Conservation (phyloP, 75 land plant genomes). For the Cunninghamia lanceolata region DNA sequence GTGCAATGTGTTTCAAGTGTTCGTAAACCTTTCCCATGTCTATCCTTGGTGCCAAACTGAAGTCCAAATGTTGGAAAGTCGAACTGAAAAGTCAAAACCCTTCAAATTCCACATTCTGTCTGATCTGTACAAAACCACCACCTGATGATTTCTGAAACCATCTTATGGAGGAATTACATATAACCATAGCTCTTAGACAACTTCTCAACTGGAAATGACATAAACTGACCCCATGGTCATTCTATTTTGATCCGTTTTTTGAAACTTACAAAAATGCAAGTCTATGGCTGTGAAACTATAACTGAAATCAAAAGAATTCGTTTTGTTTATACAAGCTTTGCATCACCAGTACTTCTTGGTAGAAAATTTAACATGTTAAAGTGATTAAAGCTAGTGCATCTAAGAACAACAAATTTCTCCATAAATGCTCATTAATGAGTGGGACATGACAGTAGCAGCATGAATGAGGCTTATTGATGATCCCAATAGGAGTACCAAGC, state of each 20-base stretch:
- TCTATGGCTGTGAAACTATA: neutral
- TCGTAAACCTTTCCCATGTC: no score
- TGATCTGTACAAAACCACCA: no score
- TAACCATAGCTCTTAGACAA: no score
- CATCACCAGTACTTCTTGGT: neutral
- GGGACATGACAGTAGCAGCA: conserved; percentile 6
- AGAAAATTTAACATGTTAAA: neutral
- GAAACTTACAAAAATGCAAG: neutral
- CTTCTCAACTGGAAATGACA: no score
- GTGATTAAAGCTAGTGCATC: neutral
- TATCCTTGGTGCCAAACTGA: no score
- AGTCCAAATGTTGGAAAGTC: no score
- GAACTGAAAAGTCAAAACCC: no score
- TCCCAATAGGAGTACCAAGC: neutral
- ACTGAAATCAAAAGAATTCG: neutral
- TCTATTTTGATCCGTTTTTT: neutral
- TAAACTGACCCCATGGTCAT: neutral
- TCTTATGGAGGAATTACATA: no score
- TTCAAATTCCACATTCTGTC: no score
- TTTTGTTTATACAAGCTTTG: neutral
- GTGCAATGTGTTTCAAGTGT: no score
- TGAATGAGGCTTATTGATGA: neutral
- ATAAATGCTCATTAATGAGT: neutral
- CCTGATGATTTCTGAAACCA: no score
- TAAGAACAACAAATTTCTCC: neutral